phyloP scores from a whole-genome alignment of 305 asterid genomes.

The Fraxinus sp. region DNA sequence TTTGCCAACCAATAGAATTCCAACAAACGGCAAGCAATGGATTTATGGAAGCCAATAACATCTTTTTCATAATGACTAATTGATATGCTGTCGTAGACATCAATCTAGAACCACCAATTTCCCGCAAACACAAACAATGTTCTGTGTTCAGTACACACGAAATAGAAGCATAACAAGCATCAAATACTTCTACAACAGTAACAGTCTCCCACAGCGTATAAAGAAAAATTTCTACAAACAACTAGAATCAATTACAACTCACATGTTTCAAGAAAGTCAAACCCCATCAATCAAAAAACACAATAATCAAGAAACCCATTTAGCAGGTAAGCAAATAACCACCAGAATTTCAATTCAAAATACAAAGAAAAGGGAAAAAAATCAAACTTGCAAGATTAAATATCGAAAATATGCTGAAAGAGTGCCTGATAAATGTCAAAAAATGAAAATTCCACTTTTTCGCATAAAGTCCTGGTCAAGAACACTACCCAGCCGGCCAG shows the following conservation, averaged over 20 bases:
- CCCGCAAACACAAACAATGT: slow-evolving; percentile 8
- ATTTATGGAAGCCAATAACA: background rate
- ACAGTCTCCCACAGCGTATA: background rate
- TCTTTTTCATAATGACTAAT: background rate
- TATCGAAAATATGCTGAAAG: background rate
- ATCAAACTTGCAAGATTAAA: background rate
- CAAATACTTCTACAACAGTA: slow-evolving; percentile 10
- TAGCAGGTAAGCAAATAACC: background rate
- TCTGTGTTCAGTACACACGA: background rate
- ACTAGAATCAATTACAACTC: background rate
- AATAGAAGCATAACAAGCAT: slow-evolving; percentile 16
- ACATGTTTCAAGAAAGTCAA: background rate
- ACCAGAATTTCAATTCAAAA: slow-evolving; percentile 13
- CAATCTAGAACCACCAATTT: background rate
- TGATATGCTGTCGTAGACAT: background rate
- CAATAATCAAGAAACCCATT: slow-evolving; percentile 6
- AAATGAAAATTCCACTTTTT: slow-evolving; percentile 1
- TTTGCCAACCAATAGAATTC: slow-evolving; percentile 5
- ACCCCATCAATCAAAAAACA: slow-evolving; percentile 10
- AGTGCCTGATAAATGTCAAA: slow-evolving; percentile 18
- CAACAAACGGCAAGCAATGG: background rate
- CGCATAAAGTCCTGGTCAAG: slow-evolving; percentile 21
- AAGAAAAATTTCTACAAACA: slow-evolving; percentile 1
- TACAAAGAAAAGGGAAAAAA: background rate
- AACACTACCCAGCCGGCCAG: background rate